Evolutionary conservation across 805 yeast genomes (phyloP).

Genomic region (Novakomyces olei): DNA sequence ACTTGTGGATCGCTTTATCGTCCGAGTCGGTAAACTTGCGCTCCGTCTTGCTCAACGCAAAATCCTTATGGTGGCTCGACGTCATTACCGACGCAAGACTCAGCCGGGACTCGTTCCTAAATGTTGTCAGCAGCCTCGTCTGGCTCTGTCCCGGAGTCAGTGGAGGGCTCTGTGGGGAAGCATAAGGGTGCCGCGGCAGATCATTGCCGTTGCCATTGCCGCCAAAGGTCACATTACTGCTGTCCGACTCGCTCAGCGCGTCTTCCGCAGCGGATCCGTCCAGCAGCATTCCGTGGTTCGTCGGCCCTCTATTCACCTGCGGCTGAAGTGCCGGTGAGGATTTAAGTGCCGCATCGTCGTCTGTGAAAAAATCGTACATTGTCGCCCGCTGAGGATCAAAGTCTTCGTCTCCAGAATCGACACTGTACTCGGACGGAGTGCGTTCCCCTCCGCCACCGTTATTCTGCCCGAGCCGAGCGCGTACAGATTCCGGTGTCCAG

Average conservation of each 20-base stretch:
- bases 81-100: conserved; percentile 4
- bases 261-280: no score
- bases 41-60: conserved; percentile 1
- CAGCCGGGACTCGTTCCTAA: conserved; percentile 1
- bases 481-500: no score
- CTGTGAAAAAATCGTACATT: conserved; percentile 1
- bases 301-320: no score
- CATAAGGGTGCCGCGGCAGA: no score
- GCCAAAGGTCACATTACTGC: no score
- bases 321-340: conserved; percentile 1
- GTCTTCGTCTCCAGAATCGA: conserved; percentile 1
- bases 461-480: no score
- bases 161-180: no score
- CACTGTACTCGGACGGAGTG: conserved; percentile 2
- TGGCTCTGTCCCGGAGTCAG: no score
- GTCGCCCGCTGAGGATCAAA: conserved; percentile 2
- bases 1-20: not conserved
- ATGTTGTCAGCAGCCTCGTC: no score
- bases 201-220: no score
- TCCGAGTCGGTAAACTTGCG: conserved; percentile 1
- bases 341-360: conserved; percentile 1
- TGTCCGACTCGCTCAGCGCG: no score
- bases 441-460: not conserved
- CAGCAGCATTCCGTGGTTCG: no score
- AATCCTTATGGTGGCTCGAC: not conserved